A percentile compares a stretch with the other conserved stretches of the same genome.
phyloP scores from a whole-genome alignment of 2,329 filamentous ascomycete species.

The Elsinoe necatrix region DNA sequence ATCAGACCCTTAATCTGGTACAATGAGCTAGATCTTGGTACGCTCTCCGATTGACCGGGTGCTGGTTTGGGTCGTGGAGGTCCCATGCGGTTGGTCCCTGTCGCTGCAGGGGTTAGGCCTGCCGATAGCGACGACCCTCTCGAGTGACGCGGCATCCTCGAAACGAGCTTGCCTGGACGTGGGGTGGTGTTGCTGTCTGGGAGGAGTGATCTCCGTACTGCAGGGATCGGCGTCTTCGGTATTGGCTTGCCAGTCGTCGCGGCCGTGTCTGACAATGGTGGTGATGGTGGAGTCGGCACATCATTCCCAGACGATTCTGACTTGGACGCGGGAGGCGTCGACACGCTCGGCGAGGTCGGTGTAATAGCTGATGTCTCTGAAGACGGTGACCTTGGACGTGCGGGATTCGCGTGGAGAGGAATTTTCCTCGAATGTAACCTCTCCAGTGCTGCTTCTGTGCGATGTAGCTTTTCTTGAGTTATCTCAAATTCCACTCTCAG shows the following conservation, averaged over 20 bases:
- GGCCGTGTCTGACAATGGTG: conserved; percentile 83
- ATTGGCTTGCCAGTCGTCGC: conserved; percentile 31
- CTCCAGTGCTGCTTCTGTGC: conserved; percentile 48
- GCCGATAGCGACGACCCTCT: conserved; percentile 49
- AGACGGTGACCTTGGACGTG: conserved; percentile 52
- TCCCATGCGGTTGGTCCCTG: conserved; percentile 39
- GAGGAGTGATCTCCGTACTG: conserved; percentile 39
- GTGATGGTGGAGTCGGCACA: conserved; percentile 78
- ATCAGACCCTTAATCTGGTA: conserved; percentile 90
- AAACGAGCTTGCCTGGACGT: conserved; percentile 41
- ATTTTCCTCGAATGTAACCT: conserved; percentile 45
- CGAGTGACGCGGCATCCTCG: conserved; percentile 41
- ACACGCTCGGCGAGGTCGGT: conserved; percentile 83
- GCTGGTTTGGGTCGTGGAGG: conserved; percentile 34
- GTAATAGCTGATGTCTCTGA: conserved; percentile 66
- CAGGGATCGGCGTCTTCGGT: conserved; percentile 30
- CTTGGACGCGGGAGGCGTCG: conserved; percentile 69
- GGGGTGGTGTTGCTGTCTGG: conserved; percentile 47
- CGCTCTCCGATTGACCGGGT: conserved; percentile 24
- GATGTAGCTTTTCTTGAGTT: conserved; percentile 83
- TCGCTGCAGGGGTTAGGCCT: conserved; percentile 35
- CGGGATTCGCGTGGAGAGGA: conserved; percentile 24
- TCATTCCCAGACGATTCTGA: conserved; percentile 53
- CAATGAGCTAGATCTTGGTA: conserved; percentile 62
- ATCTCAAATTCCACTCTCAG: conserved; percentile 93